Percentiles rank a stretch among this genome's conserved stretches.
Evolutionary conservation across 2,329 filamentous ascomycete species (phyloP).

Genomic region (Ophiocordyceps sinensis): DNA sequence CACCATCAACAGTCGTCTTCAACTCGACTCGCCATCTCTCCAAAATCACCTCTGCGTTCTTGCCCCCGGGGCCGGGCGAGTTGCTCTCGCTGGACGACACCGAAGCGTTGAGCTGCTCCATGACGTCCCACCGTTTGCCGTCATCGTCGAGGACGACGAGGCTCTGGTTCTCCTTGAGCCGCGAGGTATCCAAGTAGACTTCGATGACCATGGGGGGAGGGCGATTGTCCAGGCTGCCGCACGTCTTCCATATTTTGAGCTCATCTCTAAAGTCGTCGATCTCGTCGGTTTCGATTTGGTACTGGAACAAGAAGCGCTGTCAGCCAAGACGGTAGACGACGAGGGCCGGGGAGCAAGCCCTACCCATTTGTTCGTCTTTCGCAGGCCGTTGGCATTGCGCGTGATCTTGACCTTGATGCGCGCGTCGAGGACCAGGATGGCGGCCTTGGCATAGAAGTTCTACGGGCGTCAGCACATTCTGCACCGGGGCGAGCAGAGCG

Average conservation of each 20-base stretch:
- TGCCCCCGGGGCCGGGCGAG: slow-evolving; percentile 24
- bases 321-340: slow-evolving; percentile 2
- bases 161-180: slow-evolving; percentile 70
- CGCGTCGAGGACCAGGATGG: slow-evolving; percentile 69
- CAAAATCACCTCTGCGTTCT: slow-evolving; percentile 61
- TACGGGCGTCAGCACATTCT: slow-evolving; percentile 19
- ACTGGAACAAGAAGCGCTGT: slow-evolving; percentile 36
- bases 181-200: slow-evolving; percentile 69
- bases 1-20: slow-evolving; percentile 25
- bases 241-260: slow-evolving; percentile 66
- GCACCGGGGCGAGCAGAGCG: too few relatives aligned
- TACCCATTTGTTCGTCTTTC: slow-evolving; percentile 80
- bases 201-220: slow-evolving; percentile 83
- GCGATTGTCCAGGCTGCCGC: slow-evolving; percentile 60
- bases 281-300: slow-evolving; percentile 88
- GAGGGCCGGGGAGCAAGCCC: slow-evolving; percentile 15
- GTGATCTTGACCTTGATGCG: slow-evolving; percentile 53
- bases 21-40: slow-evolving; percentile 87
- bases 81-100: slow-evolving; percentile 35
- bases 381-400: slow-evolving; percentile 21
- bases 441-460: slow-evolving; percentile 87
- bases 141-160: slow-evolving; percentile 78
- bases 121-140: slow-evolving; percentile 85
- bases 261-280: slow-evolving; percentile 77
- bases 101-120: slow-evolving; percentile 62